A percentile compares a stretch with the other conserved stretches of the same genome.
Evolutionary conservation across 108 stramenopile genomes (phyloP).

Genomic region (Pelagomonas calceolata): DNA sequence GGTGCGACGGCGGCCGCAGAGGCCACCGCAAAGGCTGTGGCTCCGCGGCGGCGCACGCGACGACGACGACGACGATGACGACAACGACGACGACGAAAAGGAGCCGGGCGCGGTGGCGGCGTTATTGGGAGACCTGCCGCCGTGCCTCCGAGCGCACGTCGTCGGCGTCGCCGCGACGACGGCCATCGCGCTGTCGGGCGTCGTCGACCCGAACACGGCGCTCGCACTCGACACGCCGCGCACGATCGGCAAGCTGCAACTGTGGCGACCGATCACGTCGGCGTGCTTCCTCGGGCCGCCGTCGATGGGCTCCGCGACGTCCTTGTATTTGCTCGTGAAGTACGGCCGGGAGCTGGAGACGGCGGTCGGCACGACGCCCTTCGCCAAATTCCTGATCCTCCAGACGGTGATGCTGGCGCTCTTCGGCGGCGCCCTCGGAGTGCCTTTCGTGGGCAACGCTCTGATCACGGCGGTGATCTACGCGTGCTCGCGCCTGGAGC

Average conservation of each 20-base stretch:
- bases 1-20: too few species aligned
- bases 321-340: background rate
- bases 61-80: too few species aligned
- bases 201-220: background rate
- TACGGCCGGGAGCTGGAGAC: conserved; percentile 12
- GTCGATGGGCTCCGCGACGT: background rate
- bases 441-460: conserved; percentile 4
- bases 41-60: too few species aligned
- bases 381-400: conserved; percentile 3
- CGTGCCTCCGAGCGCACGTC: background rate
- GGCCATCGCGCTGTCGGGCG: background rate
- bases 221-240: background rate
- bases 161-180: background rate
- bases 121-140: too few species aligned
- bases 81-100: too few species aligned
- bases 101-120: too few species aligned
- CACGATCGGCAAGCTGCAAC: background rate
- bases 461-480: conserved; percentile 12
- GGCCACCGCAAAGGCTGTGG: too few species aligned
- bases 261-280: background rate
- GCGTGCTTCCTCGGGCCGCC: background rate
- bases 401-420: conserved; percentile 5
- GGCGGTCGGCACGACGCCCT: background rate
- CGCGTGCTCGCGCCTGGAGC: background rate
- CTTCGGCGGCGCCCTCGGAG: background rate